Conservation (phyloP, 495 filamentous ascomycete species). For the Daldinia bambusicola region DNA sequence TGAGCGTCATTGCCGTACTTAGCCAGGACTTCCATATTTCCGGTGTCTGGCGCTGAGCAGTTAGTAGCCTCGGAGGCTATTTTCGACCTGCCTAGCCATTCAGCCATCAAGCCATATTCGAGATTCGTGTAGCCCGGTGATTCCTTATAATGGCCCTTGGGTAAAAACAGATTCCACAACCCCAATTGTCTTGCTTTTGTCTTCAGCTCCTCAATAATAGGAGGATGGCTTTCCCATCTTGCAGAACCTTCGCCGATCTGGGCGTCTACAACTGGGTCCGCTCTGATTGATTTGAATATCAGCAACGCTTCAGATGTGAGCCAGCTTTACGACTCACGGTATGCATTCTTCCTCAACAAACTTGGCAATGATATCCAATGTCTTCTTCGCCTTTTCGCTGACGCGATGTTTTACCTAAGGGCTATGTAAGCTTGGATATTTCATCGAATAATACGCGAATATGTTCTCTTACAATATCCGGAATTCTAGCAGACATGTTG, state of each 20-base stretch:
- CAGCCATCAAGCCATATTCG: constrained; percentile 94
- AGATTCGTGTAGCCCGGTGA: constrained; percentile 91
- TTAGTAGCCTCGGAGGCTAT: constrained; percentile 89
- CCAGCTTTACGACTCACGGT: constrained; percentile 60
- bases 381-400: constrained; percentile 83
- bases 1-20: constrained; percentile 93
- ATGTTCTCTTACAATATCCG: constrained; percentile 67
- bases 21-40: constrained; percentile 95
- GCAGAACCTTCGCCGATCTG: constrained; percentile 79
- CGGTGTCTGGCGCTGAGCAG: constrained; percentile 90
- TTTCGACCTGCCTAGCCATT: constrained; percentile 83
- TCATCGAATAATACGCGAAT: constrained; percentile 6
- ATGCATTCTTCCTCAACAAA: constrained; percentile 98
- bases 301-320: constrained; percentile 32
- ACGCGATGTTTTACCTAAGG: constrained; percentile 66
- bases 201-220: constrained; percentile 89
- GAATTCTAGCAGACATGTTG: constrained; percentile 73
- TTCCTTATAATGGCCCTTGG: constrained; percentile 92
- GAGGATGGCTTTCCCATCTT: constrained; percentile 80
- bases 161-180: constrained; percentile 98
- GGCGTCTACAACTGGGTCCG: constrained; percentile 79
- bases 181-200: constrained; percentile 82
- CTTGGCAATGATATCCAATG: constrained; percentile 76
- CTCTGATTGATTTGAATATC: constrained; percentile 53
- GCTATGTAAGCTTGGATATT: constrained; percentile 45